A percentile compares a stretch with the other conserved stretches of the same genome.
phyloP scores from a whole-genome alignment of 148 eudicot genomes.

The Amaranthus palmeri region DNA sequence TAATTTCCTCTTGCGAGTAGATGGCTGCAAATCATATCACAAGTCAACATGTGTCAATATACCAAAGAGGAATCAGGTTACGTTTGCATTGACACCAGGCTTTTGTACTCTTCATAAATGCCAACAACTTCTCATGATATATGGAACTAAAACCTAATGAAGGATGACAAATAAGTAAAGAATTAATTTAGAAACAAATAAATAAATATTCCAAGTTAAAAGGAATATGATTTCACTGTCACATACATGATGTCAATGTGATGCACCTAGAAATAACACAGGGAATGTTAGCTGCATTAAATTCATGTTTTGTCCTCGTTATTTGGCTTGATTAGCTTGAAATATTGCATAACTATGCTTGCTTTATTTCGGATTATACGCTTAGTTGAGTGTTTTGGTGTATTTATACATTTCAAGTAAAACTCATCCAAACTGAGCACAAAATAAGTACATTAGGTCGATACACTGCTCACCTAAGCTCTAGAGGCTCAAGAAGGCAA shows the following conservation, averaged over 20 bases:
- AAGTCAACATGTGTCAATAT: background rate
- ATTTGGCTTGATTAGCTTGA: no score
- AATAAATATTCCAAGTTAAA: background rate
- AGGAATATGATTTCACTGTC: background rate
- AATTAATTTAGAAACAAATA: background rate
- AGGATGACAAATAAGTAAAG: background rate
- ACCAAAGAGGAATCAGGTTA: background rate
- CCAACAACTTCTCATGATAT: background rate
- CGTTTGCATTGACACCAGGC: background rate
- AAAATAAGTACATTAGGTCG: no score
- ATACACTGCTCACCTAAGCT: no score
- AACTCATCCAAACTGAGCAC: no score
- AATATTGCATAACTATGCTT: no score
- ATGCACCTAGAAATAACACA: conserved; percentile 1
- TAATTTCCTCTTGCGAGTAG: conserved; percentile 57
- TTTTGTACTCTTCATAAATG: background rate
- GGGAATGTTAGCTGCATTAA: background rate
- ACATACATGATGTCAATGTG: background rate
- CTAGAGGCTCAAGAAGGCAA: no score
- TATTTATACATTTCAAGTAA: no score
- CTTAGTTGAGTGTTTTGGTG: no score
- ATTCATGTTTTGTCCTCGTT: no score
- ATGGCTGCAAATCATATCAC: conserved; percentile 36
- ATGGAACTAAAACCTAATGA: background rate
- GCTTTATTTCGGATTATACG: no score